Conservation (phyloP, 2,329 filamentous ascomycete species). For the Cladosporium oxysporum region DNA sequence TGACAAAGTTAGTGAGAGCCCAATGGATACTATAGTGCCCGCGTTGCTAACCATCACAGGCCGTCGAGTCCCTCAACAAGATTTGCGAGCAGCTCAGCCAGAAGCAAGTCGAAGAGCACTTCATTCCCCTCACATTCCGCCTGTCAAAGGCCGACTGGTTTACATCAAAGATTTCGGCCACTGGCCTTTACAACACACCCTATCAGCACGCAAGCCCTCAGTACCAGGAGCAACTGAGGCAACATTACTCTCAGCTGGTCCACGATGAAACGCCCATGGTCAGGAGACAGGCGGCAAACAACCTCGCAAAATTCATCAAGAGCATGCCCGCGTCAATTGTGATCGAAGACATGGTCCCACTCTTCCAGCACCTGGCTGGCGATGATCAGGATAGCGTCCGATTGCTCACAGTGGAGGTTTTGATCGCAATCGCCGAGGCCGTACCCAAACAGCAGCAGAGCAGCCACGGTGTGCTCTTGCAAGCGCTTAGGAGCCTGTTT, state of each 20-base stretch:
- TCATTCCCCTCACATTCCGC: slow-evolving; percentile 91
- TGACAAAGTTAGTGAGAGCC: slow-evolving; percentile 74
- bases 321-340: slow-evolving; percentile 90
- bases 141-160: slow-evolving; percentile 99
- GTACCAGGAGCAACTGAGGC: slow-evolving; percentile 87
- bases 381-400: slow-evolving; percentile 98
- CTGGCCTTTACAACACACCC: slow-evolving; percentile 88
- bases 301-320: slow-evolving; percentile 96
- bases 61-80: slow-evolving; percentile 98
- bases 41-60: slow-evolving; percentile 57
- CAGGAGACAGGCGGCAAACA: slow-evolving; percentile 91
- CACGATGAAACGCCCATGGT: slow-evolving; percentile 99
- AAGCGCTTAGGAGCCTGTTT: slow-evolving; percentile 87
- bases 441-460: slow-evolving; percentile 98
- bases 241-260: slow-evolving; percentile 89
- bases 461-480: slow-evolving; percentile 89
- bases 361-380: slow-evolving; percentile 94
- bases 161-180: slow-evolving; percentile 97
- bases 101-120: slow-evolving; percentile 93
- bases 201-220: slow-evolving; percentile 86
- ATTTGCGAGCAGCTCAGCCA: slow-evolving; percentile 91
- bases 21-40: slow-evolving; percentile 31
- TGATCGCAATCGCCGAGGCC: slow-evolving; percentile 94
- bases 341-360: slow-evolving; percentile 97
- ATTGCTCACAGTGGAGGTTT: slow-evolving; percentile 90